phyloP scores from a whole-genome alignment of 371 early-diverging fungal genomes.

The Rhizopus delemar region DNA sequence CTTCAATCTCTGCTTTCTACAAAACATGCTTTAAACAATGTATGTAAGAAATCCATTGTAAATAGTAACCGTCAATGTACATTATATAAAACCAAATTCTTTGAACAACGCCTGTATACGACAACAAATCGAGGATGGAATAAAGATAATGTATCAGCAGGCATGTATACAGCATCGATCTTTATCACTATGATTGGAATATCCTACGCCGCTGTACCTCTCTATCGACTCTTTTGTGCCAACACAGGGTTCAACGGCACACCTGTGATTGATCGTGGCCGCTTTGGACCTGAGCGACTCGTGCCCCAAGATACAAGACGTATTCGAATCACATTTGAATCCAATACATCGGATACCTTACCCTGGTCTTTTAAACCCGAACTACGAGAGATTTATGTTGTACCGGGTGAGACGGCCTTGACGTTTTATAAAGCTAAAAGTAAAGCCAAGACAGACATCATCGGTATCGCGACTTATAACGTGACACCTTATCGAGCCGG shows the following conservation, averaged over 20 bases:
- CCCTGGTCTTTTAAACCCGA: constrained; percentile 93
- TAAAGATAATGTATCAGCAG: constrained; percentile 43
- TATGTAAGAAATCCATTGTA: no score
- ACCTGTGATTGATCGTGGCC: constrained; percentile 61
- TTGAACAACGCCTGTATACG: background rate
- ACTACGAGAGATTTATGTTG: constrained; percentile 78
- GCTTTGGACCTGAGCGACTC: constrained; percentile 62
- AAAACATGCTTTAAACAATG: background rate
- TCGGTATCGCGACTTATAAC: constrained; percentile 97
- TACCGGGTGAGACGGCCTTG: constrained; percentile 96
- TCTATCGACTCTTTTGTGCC: constrained; percentile 93
- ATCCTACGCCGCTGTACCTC: constrained; percentile 94
- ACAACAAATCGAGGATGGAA: background rate
- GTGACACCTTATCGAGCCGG: constrained; percentile 94
- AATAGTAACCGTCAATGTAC: no score
- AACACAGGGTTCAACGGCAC: constrained; percentile 92
- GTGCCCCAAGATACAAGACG: constrained; percentile 60
- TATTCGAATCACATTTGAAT: constrained; percentile 84
- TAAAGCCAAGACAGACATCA: constrained; percentile 84
- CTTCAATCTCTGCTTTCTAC: background rate
- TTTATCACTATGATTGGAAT: constrained; percentile 86
- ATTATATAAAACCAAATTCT: background rate
- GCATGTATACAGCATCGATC: constrained; percentile 80
- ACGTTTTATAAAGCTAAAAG: constrained; percentile 97
- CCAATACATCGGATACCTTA: constrained; percentile 78